phyloP scores from a whole-genome alignment of 257 asterid species.

The Agastache rugosa region DNA sequence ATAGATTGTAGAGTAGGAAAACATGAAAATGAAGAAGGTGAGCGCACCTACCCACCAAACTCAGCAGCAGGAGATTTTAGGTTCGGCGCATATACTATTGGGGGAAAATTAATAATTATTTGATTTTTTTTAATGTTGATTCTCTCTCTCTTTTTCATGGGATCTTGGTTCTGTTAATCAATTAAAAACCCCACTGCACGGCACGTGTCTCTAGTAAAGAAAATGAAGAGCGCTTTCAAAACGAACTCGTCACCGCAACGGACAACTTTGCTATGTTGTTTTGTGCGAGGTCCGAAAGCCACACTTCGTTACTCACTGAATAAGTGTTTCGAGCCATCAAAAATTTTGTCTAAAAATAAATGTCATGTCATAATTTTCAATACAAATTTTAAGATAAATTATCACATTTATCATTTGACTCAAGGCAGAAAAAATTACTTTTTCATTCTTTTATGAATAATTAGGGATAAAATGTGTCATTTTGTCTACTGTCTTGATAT shows the following conservation, averaged over 20 bases:
- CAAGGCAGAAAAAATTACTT: too few species aligned
- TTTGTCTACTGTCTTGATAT: too few species aligned
- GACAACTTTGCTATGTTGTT: background rate
- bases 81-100: constrained; percentile 11
- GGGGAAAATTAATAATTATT: background rate
- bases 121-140: background rate
- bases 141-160: background rate
- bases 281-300: background rate
- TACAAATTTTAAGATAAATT: too few species aligned
- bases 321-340: too few species aligned
- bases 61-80: constrained; percentile 5
- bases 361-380: too few species aligned
- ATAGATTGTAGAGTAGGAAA: background rate
- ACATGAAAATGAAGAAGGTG: constrained; percentile 1
- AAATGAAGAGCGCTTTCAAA: background rate
- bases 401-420: too few species aligned
- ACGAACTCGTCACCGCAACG: too few species aligned
- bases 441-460: too few species aligned
- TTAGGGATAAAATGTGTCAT: too few species aligned
- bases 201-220: constrained; percentile 9
- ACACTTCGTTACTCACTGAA: background rate
- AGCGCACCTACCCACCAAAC: constrained; percentile 27
- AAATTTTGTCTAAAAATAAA: too few species aligned
- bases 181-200: background rate
- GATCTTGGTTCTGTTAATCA: background rate